Evolutionary conservation across 768 basidiomycete genomes (phyloP), one percentile per base, ranked within the genome.

Genomic region (Glaciozyma antarctica): DNA sequence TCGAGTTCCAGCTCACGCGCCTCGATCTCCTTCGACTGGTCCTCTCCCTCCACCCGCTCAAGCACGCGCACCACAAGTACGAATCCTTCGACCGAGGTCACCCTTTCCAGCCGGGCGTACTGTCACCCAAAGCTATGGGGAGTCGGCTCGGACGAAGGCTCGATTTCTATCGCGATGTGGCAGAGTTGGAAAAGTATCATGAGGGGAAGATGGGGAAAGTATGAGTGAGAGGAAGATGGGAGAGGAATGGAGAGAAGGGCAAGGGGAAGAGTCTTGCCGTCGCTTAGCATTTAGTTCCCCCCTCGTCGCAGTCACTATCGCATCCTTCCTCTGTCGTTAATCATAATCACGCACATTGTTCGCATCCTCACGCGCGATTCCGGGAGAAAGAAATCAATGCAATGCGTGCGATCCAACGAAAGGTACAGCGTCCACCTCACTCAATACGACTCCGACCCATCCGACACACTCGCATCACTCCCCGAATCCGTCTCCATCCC

Each of bases 1-100:
- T 70, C 60, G 69, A 70, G 26, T 70, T 64, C 60, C 51, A 66
- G 45, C 22, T 45, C 19, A 41, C 65, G 5, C 65, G 69, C 16
- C 58, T 60, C 52, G 3, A 49, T 30, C 64, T 70, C 60, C 65
- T 70, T 2, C 57, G 43, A 13, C 62, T 66, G 47, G 26, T 70
- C 47, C 62, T 70, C 47, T 3, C 55, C 2, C 56, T 55, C 30
- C 69, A 70, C 26, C 69, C 65, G 0, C 16, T 56, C 52, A 17
- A 34, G 1, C 43, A 58, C 57, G 30, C 32, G 12, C 16, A 34
- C 10, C 65, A 66, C 38, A 49, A 54, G 24, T 58, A 54, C 61
- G 10, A 22, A 9, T 55, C 55, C 12, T 59, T 52, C 56, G 64
- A 65, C 51, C 47, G 22, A 13, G 30, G 24, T 17, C 22, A 21